Evolutionary conservation across 148 eudicot species (phyloP), one percentile per base, ranked within the genome.

Genomic region (Mesembryanthemum crystallinum): DNA sequence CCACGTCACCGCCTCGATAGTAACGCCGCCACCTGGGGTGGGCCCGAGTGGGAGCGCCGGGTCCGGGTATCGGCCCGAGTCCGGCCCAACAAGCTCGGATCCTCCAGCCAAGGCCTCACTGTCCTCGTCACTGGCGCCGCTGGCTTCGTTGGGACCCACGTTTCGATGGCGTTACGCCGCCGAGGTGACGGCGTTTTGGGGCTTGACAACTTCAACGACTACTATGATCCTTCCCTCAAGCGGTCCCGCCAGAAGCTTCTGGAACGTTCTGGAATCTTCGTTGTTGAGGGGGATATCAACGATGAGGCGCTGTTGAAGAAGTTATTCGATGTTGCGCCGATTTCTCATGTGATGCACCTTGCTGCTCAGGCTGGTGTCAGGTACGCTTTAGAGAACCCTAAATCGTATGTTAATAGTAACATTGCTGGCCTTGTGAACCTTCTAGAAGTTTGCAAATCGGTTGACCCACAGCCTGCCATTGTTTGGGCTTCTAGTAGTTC

Each of bases 361-460:
- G 96, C 96, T 0, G 96, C 96, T 0, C 96, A 91, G 71, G 96
- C 96, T 2, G 96, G 96, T 0, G 96, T 91, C 0, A 71, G 96
- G 79, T 89, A 89, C 30, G 96, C 96, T 0, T 87, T 91, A 92
- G 71, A 87, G 28, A 87, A 89, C 76, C 96, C 92, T 10, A 59
- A 27, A 27, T 87, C 92, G 0, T 91, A 87, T 68, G 69, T 91
- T 27, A 86, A 86, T 29, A 89, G 91, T 57, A 91, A 91, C 23
- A 69, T 91, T 51, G 92, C 88, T 64, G 96, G 96, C 3, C 79
- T 91, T 32, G 91, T 91, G 7, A 86, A 77, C 64, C 63, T 91
- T 9, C 78, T 91, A 5, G 90, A 91, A 71, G 90, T 84, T 1
- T 87, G 87, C 70, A 91, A 91, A 59, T 77, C 86, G 13, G 88